A percentile compares a stretch with the other conserved stretches of the same genome.
These are phyloP conservation scores for Fusarium sp. DNA, from an alignment of 2,329 filamentous ascomycete genomes.

Conservation along the genomic window DNA sequence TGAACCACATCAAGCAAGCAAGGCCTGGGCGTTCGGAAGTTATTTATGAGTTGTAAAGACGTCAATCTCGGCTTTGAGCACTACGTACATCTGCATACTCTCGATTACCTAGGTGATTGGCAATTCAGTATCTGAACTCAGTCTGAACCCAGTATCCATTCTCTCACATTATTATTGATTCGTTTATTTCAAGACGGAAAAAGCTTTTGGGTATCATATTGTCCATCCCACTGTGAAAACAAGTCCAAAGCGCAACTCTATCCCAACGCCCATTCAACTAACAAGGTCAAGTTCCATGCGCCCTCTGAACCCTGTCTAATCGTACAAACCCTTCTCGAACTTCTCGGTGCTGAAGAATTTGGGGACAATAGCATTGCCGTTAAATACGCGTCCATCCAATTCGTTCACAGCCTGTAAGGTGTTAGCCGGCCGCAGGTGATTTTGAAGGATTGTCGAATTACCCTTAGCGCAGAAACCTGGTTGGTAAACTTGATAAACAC, in stretches of 20 bases:
- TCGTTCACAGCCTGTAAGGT: constrained; percentile 79
- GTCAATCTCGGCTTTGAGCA: background rate
- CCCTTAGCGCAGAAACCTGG: constrained; percentile 80
- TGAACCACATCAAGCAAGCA: background rate
- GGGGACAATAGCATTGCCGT: constrained; percentile 83
- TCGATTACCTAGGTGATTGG: background rate
- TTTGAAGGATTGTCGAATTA: constrained; percentile 52
- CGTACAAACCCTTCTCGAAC: constrained; percentile 74
- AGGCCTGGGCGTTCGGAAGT: background rate
- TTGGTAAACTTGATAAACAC: constrained; percentile 96
- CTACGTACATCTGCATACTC: background rate
- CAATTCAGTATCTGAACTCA: background rate
- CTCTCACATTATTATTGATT: background rate
- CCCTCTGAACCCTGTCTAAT: background rate
- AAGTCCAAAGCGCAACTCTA: background rate
- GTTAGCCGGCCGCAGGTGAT: constrained; percentile 5
- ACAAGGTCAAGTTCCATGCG: background rate
- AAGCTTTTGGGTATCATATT: constrained; percentile 15
- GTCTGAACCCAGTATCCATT: background rate
- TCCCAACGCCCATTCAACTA: background rate
- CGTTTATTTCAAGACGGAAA: background rate
- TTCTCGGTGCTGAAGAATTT: constrained; percentile 82
- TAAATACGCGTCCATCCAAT: constrained; percentile 85
- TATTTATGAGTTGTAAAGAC: background rate
- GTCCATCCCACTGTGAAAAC: background rate